These are phyloP conservation scores for Candida sanyiensis DNA, from an alignment of 805 yeast species.

Conservation along the genomic window DNA sequence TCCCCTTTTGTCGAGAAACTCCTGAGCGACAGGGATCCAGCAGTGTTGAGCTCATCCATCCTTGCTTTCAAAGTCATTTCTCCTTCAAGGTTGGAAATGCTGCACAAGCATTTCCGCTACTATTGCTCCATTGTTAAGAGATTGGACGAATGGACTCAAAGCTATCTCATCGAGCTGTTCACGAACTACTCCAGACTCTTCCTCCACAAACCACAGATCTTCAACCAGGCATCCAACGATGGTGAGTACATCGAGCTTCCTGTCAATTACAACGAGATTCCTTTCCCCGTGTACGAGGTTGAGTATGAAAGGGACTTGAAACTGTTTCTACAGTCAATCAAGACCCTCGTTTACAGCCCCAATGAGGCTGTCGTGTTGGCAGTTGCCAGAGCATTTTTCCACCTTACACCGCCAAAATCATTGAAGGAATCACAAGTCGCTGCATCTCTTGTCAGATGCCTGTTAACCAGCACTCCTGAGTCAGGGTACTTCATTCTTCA, in stretches of 20 bases:
- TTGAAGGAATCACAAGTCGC: slow-evolving; percentile 46
- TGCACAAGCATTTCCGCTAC: slow-evolving; percentile 67
- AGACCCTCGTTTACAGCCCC: slow-evolving; percentile 41
- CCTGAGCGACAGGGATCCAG: slow-evolving; percentile 57
- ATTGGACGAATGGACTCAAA: slow-evolving; percentile 73
- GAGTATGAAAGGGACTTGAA: slow-evolving; percentile 51
- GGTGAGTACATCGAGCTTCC: slow-evolving; percentile 35
- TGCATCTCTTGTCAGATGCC: slow-evolving; percentile 41
- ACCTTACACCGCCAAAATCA: slow-evolving; percentile 52
- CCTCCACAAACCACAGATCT: slow-evolving; percentile 47
- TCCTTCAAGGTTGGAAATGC: slow-evolving; percentile 51
- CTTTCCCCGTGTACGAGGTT: slow-evolving; percentile 37
- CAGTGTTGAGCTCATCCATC: slow-evolving; percentile 68
- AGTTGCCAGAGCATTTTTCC: slow-evolving; percentile 48
- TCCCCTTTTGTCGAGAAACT: slow-evolving; percentile 44
- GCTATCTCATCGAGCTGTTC: slow-evolving; percentile 51
- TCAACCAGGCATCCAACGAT: slow-evolving; percentile 27
- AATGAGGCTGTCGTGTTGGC: slow-evolving; percentile 60
- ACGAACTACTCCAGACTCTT: slow-evolving; percentile 60
- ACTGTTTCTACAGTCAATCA: slow-evolving; percentile 45
- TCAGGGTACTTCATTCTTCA: slow-evolving; percentile 39
- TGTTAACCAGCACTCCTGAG: slow-evolving; percentile 30
- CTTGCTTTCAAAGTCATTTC: slow-evolving; percentile 48
- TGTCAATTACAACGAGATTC: slow-evolving; percentile 35
- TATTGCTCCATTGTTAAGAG: slow-evolving; percentile 42